Conservation (phyloP, 768 basidiomycete genomes). For the Termitomyces sp. region DNA sequence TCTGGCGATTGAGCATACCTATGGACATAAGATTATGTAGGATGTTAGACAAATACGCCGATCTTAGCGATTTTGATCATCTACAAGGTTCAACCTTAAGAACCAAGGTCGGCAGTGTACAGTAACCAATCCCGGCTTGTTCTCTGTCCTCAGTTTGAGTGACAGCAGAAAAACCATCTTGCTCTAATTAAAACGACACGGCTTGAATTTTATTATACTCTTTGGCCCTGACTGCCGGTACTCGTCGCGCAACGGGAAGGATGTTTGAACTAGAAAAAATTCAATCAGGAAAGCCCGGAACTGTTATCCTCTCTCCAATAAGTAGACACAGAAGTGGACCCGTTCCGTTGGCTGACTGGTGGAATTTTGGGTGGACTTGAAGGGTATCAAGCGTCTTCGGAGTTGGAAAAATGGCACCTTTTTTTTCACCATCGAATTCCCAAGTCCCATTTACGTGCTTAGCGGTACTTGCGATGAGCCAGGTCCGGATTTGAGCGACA, state of each 20-base stretch:
- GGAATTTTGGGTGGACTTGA: neutral
- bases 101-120: no score
- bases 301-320: neutral
- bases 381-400: neutral
- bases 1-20: neutral
- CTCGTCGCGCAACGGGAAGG: neutral
- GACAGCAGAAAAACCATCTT: neutral
- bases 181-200: neutral
- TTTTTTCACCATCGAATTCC: neutral
- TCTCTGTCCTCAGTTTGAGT: neutral
- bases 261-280: no score
- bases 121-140: neutral
- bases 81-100: neutral
- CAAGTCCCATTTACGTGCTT: neutral
- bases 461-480: no score
- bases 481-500: no score
- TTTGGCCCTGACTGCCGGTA: neutral
- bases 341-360: neutral
- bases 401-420: neutral
- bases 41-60: neutral
- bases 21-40: neutral
- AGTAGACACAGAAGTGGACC: neutral
- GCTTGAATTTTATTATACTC: neutral
- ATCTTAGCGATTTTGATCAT: neutral
- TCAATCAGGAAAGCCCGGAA: neutral